Base-by-base conservation (phyloP, 208 protist species). In the Trypanosoma boissoni region DNA sequence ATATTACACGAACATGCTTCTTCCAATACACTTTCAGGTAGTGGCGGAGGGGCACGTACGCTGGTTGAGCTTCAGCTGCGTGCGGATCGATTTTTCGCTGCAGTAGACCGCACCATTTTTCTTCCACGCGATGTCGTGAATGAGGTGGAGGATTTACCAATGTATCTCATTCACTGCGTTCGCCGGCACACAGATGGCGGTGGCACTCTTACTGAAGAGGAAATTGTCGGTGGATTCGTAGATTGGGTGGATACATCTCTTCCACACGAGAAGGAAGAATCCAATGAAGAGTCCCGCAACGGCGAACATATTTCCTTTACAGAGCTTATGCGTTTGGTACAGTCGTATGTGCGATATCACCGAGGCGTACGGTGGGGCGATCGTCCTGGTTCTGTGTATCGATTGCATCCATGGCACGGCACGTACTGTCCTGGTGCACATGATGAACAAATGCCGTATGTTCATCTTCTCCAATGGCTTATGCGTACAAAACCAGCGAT, bases 401-500 rank as follows among this genome's bases (percentile, higher is more conserved):
- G 53, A 7, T 64, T 93, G 26, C 86, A 87, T 56, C 86, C 86
- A 27, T 93, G 79, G 77, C 75, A 81, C 48, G 65, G 62, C 34
- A 62, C 84, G 16, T 72, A 78, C 64, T 93, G 86, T 59, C 86
- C 86, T 1, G 50, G 71, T 7, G 79, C 78, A 5, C 68, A 54
- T 9, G 69, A 63, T 7, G 67, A 72, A 57, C 86, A 93, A 58
- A 86, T 82, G 72, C 80, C 86, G 9, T 88, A 83, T 55, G 86
- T 90, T 28, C 82, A 90, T 51, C 31, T 90, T n/a, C 66, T 93
- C 29, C 86, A 83, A 43, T 93, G 86, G 83, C 71, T 93, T 63
- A 31, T 72, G 14, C 65, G 61, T 14, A 23, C 5, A 46, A 71
- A 60, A 32, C 43, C 58, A 6, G 3, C 27, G 5, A 39, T n/a